Evolutionary conservation across 1,139 yeast species (phyloP), one percentile per base, ranked within the genome.

Genomic region (Kodamaea ohmeri): DNA sequence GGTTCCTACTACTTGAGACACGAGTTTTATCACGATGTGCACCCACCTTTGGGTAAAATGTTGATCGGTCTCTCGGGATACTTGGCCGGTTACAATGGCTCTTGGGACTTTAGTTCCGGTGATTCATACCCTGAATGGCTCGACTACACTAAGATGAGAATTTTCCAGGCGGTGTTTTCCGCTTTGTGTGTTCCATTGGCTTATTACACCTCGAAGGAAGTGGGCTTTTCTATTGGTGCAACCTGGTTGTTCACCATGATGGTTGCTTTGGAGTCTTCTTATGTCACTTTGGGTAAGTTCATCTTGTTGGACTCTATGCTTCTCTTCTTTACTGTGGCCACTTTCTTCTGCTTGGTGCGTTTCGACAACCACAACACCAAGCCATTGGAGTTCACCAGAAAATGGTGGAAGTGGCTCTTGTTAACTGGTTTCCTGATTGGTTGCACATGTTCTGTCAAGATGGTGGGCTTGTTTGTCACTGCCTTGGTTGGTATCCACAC

Each of bases 11-110:
- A 90, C 66, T 70, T 90, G 50, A 82, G 90, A 69, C 95, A 87
- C 57, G 95, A 89, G 54, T 90, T 89, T 60, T 90, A 90, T 63
- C 96, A 89, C 59, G 99, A 92, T 65, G 98, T 92, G 42, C 99
- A 92, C 62, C 99, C 99, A 37, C 98, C 98, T 2, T 76, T 94
- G 53, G 98, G 97, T 26, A 94, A 94, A 64, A 89, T 94, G 96
- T 74, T 94, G 46, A 90, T 90, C 47, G 99, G 97, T 1, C 71
- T 94, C 30, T 86, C 96, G 11, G 99, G 98, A 12, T 89, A 84
- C 56, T 57, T 94, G 48, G 97, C 97, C 25, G 95, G 95, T 34
- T 92, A 89, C 69, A 86, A 92, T 59, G 98, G 98, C 27, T 82
- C 95, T 2, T 94, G 94, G 82, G 94, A 83, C 54, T 94, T 94